Evolutionary conservation across 331 rosid species (phyloP).

Genomic region (Quercus tomentella): DNA sequence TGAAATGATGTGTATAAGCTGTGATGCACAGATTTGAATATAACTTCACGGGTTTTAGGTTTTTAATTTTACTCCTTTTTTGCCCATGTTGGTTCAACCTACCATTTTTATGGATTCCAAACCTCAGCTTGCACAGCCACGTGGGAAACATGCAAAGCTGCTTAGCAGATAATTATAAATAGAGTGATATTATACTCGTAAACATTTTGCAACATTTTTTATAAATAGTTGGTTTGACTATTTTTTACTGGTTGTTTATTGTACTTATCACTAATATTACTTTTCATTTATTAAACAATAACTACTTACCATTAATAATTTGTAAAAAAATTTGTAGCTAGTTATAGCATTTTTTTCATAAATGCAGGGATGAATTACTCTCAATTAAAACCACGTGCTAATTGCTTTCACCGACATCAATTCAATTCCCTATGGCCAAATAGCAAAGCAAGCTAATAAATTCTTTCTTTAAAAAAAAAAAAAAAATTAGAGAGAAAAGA

Average conservation of each 20-base stretch:
- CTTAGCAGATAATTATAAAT: not conserved
- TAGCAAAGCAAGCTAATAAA: too few species aligned
- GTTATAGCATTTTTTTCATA: not conserved
- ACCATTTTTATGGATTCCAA: not conserved
- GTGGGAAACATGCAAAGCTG: constrained; percentile 25
- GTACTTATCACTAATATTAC: too few species aligned
- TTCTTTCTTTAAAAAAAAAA: too few species aligned
- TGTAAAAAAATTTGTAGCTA: too few species aligned
- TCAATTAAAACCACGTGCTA: not conserved
- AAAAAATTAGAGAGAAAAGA: not conserved
- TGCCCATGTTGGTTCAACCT: not conserved
- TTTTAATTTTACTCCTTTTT: not conserved
- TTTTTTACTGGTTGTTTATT: too few species aligned
- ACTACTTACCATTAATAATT: too few species aligned
- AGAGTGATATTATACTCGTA: too few species aligned
- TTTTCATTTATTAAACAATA: too few species aligned
- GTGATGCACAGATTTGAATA: not conserved
- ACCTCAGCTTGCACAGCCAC: constrained; percentile 13
- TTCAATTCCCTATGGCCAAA: not conserved
- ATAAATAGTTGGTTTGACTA: too few species aligned
- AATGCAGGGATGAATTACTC: not conserved
- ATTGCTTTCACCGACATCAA: not conserved
- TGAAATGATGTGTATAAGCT: not conserved
- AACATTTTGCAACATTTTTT: too few species aligned
- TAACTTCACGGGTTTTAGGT: not conserved